These are phyloP conservation scores for Aspergillus pseudoterreus DNA, from an alignment of 2,329 filamentous ascomycete species.

Conservation along the genomic window DNA sequence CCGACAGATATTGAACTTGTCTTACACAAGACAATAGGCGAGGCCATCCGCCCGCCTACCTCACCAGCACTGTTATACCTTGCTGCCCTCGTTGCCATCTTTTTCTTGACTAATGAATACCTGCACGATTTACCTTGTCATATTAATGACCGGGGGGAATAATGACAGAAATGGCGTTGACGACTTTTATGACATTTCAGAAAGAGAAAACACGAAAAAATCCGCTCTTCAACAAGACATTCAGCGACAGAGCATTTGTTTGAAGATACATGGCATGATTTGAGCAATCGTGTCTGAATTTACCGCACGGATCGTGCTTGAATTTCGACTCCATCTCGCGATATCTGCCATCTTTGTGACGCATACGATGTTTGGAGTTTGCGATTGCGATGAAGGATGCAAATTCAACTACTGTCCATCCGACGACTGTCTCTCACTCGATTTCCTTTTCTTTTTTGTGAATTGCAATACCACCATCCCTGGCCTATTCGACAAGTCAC, in stretches of 20 bases:
- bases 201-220: conserved; percentile 7
- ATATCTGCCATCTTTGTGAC: too few species aligned
- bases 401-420: too few species aligned
- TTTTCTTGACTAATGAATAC: conserved; percentile 17
- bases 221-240: conserved; percentile 1
- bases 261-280: neutral
- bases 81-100: conserved; percentile 20
- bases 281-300: neutral
- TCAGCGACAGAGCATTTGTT: neutral
- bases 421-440: too few species aligned
- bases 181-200: conserved; percentile 16
- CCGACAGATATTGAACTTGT: conserved; percentile 37
- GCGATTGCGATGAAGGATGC: too few species aligned
- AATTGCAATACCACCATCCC: too few species aligned
- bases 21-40: conserved; percentile 26
- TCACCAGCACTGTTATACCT: conserved; percentile 15
- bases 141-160: conserved; percentile 12
- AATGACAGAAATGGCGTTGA: conserved; percentile 34
- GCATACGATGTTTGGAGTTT: too few species aligned
- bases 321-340: neutral
- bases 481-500: too few species aligned
- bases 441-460: too few species aligned
- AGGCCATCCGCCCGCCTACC: neutral
- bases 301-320: neutral
- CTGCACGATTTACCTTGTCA: conserved; percentile 22